Evolutionary conservation across 352 stramenopile genomes (phyloP), one percentile per base, ranked within the genome.

Genomic region (Thalassiosira livingstoniorum): DNA sequence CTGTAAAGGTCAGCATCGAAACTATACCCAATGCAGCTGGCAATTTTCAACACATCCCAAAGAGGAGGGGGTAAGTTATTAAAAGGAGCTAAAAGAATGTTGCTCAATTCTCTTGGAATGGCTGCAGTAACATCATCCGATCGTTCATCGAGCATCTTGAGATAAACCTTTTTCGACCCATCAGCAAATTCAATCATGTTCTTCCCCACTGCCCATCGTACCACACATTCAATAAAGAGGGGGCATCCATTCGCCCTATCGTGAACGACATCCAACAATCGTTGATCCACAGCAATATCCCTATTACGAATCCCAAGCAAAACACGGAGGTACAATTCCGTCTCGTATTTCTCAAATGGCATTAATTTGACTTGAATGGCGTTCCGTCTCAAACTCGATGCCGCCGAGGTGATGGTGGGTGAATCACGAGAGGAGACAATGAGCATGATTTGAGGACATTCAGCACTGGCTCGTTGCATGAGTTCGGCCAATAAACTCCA

Each of bases 21-120:
- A 66, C 66, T 83, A 65, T 88, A 90, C 5, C 84, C 84, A 64
- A 90, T 88, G 60, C 80, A 88, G 61, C 84, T 88, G 15, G 84
- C 84, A 58, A 90, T 87, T 77, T 90, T 90, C 51, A 90, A 66
- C 15, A 70, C 69, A 81, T 90, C 84, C 79, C 80, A 86, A 4
- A 90, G 65, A 42, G 80, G 75, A 64, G 80, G 80, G 61, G 77
- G 65, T 10, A 90, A 74, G 51, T 88, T 57, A 54, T 90, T 87
- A 42, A 88, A 83, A 42, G 80, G 72, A 0, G 80, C 68, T 43
- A 90, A 63, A 64, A 90, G 74, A 47, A 88, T 87, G 43, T 76
- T 88, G 53, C 80, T 86, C 35, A 85, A 42, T 66, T 87, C 77
- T 51, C 82, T 60, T n/a, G 82, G 77, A 15, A 86, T 90, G 21